These are phyloP conservation scores for Chaetomiaceae sp. DNA, from an alignment of 2,329 filamentous ascomycete genomes.

Conservation along the genomic window DNA sequence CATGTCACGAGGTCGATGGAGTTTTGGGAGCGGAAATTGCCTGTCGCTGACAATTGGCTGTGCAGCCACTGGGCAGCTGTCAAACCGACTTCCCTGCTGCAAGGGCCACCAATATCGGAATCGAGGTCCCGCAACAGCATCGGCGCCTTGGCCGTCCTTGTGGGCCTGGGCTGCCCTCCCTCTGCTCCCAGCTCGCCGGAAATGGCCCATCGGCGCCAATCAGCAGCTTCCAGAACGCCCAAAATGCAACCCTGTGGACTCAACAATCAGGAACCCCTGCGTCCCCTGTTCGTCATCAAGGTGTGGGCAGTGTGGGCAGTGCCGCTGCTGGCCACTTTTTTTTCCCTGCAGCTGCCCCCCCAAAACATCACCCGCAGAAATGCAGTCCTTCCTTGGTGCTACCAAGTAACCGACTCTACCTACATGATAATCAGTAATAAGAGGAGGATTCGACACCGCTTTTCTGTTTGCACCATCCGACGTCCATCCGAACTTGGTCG, in stretches of 20 bases:
- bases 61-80: constrained; percentile 7
- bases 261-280: constrained; percentile 9
- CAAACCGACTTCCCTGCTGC: not conserved
- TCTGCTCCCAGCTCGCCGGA: constrained; percentile 20
- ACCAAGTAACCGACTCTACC: not conserved
- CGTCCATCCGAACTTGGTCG: not conserved
- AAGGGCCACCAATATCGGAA: constrained; percentile 1
- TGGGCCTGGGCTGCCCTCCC: not conserved
- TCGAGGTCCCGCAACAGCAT: not conserved
- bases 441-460: not conserved
- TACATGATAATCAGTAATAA: constrained; percentile 1
- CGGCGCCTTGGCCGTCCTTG: constrained; percentile 11
- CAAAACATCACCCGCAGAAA: not conserved
- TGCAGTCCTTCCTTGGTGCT: no score
- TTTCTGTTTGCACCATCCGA: no score
- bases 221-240: constrained; percentile 20
- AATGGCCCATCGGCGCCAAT: constrained; percentile 16
- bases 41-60: constrained; percentile 11
- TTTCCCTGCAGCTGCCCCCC: constrained; percentile 5
- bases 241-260: constrained; percentile 18
- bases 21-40: constrained; percentile 15
- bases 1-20: constrained; percentile 12
- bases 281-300: constrained; percentile 13
- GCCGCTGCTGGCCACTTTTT: constrained; percentile 8
- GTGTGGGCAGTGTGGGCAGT: constrained; percentile 11